phyloP scores from a whole-genome alignment of 2,329 filamentous ascomycete genomes.

The Plenodomus lindquistii region DNA sequence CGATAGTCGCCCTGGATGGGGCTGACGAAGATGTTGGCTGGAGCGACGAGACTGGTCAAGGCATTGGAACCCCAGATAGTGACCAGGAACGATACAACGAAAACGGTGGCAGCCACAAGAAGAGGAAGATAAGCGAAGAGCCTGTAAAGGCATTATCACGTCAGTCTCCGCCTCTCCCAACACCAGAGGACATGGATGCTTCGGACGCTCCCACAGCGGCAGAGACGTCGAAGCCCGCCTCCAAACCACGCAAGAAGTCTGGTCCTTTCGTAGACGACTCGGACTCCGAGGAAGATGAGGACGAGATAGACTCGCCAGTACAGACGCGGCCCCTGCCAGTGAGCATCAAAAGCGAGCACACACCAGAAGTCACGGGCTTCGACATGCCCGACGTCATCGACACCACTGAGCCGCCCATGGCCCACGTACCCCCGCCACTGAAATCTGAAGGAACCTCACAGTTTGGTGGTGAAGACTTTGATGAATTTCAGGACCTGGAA shows the following conservation, averaged over 20 bases:
- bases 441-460: slow-evolving; percentile 55
- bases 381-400: slow-evolving; percentile 17
- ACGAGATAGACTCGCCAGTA: slow-evolving; percentile 32
- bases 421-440: slow-evolving; percentile 33
- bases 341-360: slow-evolving; percentile 9
- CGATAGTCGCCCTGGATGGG: slow-evolving; percentile 22
- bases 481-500: slow-evolving; percentile 62
- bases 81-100: slow-evolving; percentile 49
- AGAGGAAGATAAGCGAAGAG: slow-evolving; percentile 44
- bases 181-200: slow-evolving; percentile 9
- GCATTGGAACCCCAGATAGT: slow-evolving; percentile 21
- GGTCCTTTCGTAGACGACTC: slow-evolving; percentile 75
- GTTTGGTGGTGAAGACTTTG: slow-evolving; percentile 53
- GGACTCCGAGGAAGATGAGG: slow-evolving; percentile 61
- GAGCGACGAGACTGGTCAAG: slow-evolving; percentile 31
- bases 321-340: slow-evolving; percentile 28
- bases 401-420: slow-evolving; percentile 6
- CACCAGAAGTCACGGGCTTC: slow-evolving; percentile 24
- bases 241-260: slow-evolving; percentile 41
- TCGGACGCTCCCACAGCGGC: slow-evolving; percentile 5
- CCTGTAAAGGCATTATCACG: slow-evolving; percentile 18
- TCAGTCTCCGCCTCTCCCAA: slow-evolving; percentile 43
- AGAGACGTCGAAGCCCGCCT: slow-evolving; percentile 10
- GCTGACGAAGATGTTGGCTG: slow-evolving; percentile 35
- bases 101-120: slow-evolving; percentile 47